phyloP scores from a whole-genome alignment of 441 rosid genomes.

The Euphorbia corollata region DNA sequence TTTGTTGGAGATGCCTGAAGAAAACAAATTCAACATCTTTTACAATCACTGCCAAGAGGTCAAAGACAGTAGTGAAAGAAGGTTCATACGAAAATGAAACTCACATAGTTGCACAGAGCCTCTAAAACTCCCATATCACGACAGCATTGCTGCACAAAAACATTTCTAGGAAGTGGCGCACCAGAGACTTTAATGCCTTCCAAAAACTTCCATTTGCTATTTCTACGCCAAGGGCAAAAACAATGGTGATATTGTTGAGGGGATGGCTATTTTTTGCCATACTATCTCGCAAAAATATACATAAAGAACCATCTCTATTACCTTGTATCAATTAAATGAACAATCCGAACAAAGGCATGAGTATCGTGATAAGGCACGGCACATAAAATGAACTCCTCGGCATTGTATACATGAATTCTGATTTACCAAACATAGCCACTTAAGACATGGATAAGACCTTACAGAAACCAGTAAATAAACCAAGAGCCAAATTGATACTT shows the following conservation, averaged over 20 bases:
- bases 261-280: not conserved
- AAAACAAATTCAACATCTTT: conserved; percentile 13
- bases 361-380: conserved; percentile 89
- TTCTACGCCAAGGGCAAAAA: conserved; percentile 36
- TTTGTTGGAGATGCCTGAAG: conserved; percentile 66
- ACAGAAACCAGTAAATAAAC: not conserved
- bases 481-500: conserved; percentile 14
- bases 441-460: conserved; percentile 4
- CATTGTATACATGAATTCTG: conserved; percentile 78
- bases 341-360: conserved; percentile 75
- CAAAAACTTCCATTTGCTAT: conserved; percentile 87
- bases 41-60: conserved; percentile 6
- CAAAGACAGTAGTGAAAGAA: conserved; percentile 12
- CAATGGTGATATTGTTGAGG: conserved; percentile 8
- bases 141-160: conserved; percentile 84
- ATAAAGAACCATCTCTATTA: conserved; percentile 26
- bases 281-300: not conserved
- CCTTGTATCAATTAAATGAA: conserved; percentile 76
- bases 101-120: conserved; percentile 76
- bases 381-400: conserved; percentile 74
- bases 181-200: conserved; percentile 80
- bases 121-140: conserved; percentile 83
- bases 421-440: conserved; percentile 19
- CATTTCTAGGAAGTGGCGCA: conserved; percentile 80
- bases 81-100: conserved; percentile 17